Evolutionary conservation across 768 basidiomycete genomes (phyloP).

Genomic region (Mycena belliarum): DNA sequence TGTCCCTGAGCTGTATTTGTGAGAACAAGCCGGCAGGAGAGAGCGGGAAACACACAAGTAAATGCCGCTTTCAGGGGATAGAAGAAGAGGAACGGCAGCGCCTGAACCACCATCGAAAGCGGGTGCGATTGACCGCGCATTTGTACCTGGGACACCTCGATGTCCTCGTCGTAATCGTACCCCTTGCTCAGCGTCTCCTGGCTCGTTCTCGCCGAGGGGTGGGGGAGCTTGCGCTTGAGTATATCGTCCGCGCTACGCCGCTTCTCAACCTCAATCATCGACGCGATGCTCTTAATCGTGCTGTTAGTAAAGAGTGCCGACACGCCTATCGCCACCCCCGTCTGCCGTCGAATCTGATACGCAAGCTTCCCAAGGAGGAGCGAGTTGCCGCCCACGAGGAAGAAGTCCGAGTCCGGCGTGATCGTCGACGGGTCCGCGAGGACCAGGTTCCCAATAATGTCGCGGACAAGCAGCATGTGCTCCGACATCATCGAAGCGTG

Average conservation of each 20-base stretch:
- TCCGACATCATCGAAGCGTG: slow-evolving; percentile 30
- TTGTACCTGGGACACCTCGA: neutral
- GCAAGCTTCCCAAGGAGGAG: slow-evolving; percentile 45
- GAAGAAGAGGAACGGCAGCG: slow-evolving; percentile 42
- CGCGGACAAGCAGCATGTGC: slow-evolving; percentile 34
- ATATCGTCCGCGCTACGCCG: too few species aligned
- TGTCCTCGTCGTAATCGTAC: neutral
- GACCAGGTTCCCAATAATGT: slow-evolving; percentile 37
- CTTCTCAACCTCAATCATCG: slow-evolving; percentile 36
- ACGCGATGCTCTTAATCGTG: slow-evolving; percentile 41
- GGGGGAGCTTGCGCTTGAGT: too few species aligned
- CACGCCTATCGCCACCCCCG: slow-evolving; percentile 37
- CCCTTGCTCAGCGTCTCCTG: neutral
- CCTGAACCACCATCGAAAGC: slow-evolving; percentile 41
- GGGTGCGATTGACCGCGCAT: slow-evolving; percentile 36
- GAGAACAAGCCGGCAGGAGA: neutral
- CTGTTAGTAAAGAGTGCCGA: slow-evolving; percentile 42
- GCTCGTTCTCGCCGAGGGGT: too few species aligned
- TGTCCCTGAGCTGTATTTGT: slow-evolving; percentile 21
- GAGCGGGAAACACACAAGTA: slow-evolving; percentile 36
- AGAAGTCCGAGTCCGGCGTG: slow-evolving; percentile 40
- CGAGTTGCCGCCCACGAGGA: slow-evolving; percentile 43
- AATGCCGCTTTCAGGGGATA: slow-evolving; percentile 45
- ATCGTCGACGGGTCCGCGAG: slow-evolving; percentile 30
- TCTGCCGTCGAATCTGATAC: slow-evolving; percentile 40